A percentile compares a stretch with the other conserved stretches of the same genome.
Conservation (phyloP, 2,329 filamentous ascomycete genomes). For the Emmonsiellopsis sp. region DNA sequence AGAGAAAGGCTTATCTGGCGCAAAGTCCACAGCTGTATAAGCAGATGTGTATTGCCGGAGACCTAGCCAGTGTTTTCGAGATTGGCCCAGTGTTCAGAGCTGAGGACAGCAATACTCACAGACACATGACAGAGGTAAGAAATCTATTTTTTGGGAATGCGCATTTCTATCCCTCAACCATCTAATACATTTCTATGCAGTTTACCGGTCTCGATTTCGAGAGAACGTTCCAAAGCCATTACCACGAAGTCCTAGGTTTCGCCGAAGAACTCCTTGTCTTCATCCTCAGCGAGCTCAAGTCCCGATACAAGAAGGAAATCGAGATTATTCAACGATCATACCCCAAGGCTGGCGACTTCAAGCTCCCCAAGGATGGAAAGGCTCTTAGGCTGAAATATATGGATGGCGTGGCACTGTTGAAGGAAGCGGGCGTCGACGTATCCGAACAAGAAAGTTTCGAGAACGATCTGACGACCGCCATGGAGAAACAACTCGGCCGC, state of each 20-base stretch:
- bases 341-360: slow-evolving; percentile 42
- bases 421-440: slow-evolving; percentile 41
- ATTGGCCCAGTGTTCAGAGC: slow-evolving; percentile 58
- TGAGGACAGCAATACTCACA: slow-evolving; percentile 58
- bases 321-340: slow-evolving; percentile 39
- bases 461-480: slow-evolving; percentile 38
- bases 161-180: background rate
- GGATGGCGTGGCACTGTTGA: slow-evolving; percentile 38
- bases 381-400: slow-evolving; percentile 41
- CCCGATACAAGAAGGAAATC: slow-evolving; percentile 36
- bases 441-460: slow-evolving; percentile 40
- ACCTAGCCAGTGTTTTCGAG: slow-evolving; percentile 55
- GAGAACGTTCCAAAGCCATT: slow-evolving; percentile 40
- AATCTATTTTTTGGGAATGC: slow-evolving; percentile 12
- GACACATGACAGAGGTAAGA: slow-evolving; percentile 53
- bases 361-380: slow-evolving; percentile 39
- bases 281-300: slow-evolving; percentile 38
- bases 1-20: slow-evolving; percentile 61
- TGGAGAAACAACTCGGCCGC: slow-evolving; percentile 64
- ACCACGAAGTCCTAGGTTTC: slow-evolving; percentile 42
- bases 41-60: slow-evolving; percentile 57
- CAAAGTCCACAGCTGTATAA: slow-evolving; percentile 59
- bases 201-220: slow-evolving; percentile 45
- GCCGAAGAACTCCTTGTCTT: slow-evolving; percentile 41
- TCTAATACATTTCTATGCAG: slow-evolving; percentile 15